Evolutionary conservation across 140 eudicot genomes (phyloP).

Genomic region (Bidens hawaiensis): DNA sequence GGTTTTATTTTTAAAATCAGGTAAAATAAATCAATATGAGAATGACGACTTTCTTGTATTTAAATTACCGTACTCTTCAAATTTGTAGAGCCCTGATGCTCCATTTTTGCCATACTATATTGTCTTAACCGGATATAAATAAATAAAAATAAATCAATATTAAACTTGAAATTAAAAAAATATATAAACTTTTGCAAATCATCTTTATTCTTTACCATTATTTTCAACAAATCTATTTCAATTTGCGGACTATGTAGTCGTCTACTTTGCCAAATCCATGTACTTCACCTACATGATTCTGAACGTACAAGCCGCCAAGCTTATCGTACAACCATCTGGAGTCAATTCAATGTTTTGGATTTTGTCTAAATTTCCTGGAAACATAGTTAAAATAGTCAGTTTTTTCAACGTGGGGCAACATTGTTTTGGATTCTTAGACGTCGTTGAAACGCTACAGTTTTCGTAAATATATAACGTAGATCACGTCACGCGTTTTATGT

Average conservation of each 20-base stretch:
- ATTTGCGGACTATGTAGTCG: slow-evolving; percentile 12
- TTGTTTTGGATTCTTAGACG: neutral
- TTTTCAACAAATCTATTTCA: slow-evolving; percentile 9
- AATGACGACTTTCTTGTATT: too few relatives aligned
- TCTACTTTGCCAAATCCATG: slow-evolving; percentile 16
- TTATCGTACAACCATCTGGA: slow-evolving; percentile 8
- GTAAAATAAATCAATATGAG: too few relatives aligned
- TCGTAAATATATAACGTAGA: neutral
- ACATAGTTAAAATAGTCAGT: too few relatives aligned
- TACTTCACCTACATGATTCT: slow-evolving; percentile 8
- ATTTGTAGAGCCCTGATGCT: too few relatives aligned
- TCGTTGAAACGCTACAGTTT: neutral
- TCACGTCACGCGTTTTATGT: slow-evolving; percentile 2
- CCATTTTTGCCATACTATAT: too few relatives aligned
- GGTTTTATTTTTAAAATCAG: too few relatives aligned
- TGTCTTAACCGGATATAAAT: too few relatives aligned
- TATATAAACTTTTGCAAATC: neutral
- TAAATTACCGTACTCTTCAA: too few relatives aligned
- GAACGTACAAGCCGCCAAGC: slow-evolving; percentile 20
- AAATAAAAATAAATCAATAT: neutral
- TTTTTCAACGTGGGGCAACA: neutral
- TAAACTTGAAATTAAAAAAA: slow-evolving; percentile 1
- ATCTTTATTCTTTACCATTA: slow-evolving; percentile 10
- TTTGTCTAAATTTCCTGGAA: slow-evolving; percentile 1
- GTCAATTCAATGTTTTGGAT: slow-evolving; percentile 1